Base-by-base conservation (phyloP, 2,329 filamentous ascomycete species). In the Stagonosporopsis vannaccii region DNA sequence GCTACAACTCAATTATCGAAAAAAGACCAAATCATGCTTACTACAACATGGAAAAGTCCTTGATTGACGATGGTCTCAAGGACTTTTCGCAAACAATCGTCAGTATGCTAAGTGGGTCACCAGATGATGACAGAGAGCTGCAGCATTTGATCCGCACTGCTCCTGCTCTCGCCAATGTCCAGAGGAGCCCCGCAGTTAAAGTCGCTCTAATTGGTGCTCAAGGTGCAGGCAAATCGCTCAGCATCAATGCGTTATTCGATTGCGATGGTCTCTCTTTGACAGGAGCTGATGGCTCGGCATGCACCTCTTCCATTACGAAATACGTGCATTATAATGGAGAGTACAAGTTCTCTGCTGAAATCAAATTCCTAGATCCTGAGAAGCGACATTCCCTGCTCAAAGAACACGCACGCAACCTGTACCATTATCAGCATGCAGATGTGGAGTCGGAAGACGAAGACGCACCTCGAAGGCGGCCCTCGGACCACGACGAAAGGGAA, bases 161-260 rank as follows among this genome's bases (percentile, higher is more conserved):
- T 1, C 17, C 25, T 13, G 22, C 25, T 1, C 46, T 67, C 6
- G 33, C 44, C 2, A 51, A 66, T n/a, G 50, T 63, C 17, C 17
- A 44, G 4, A 50, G 59, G 9, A 56, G 49, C 12, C 13, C 49
- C 5, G 6, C 47, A 2, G 28, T 64, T 32, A 44, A 53, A 22
- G 58, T 65, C 7, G 66, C 65, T 13, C 51, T 68, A 1, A 36
- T 65, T 19, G 67, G 66, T n/a, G 51, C 61, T 2, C 67, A 70
- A 55, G 66, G 61, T 2, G 59, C 63, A 6, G 66, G 67, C 5
- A 70, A 70, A 41, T 57, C 45, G 12, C 40, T 66, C 6, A 26
- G 57, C 0, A 54, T 61, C 13, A 69, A 68, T 25, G 66, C 66
- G 2, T 13, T 69, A 0, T 63, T 70, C 22, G 61, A 63, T 25